Base-by-base conservation (phyloP, 2,329 filamentous ascomycete genomes). In the Aureobasidium sp. region DNA sequence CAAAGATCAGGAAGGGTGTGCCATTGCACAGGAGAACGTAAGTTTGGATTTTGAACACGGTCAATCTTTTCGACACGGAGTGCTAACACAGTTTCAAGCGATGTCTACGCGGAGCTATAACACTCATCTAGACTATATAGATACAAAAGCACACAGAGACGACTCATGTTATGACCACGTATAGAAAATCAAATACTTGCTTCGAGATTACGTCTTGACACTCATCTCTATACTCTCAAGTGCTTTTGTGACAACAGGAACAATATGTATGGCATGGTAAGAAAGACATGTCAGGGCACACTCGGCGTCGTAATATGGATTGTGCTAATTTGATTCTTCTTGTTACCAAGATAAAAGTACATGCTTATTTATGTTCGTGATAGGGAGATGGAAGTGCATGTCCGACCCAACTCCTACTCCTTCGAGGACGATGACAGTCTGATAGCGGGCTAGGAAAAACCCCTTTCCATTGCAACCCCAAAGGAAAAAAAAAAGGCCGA, bases 11-110 rank as follows among this genome's bases (percentile, higher is more conserved):
- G 55, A 69, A 55, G 17, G 64, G 66, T 56, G 56, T 66, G 53
- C 68, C 70, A 0, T 55, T 71, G 16, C 27, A 66, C 53, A 60
- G 67, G 44, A 57, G 67, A 57, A 69, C 62, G 65, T 67, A 53
- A 63, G 66, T 66, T 4, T 32, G 24, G 4, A 4, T 5, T 17
- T 17, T n/a, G n/a, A n/a, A n/a, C n/a, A n/a, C n/a, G n/a, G n/a
- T 5, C 4, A 12, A 10, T 34, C 14, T 11, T 14, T 30, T 6
- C 4, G 4, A 16, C 19, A 11, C 27, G 5, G 17, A 17, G 25
- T 49, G 16, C 53, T 57, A 24, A 53, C 47, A 16, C 21, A 12
- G 12, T 34, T 1, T 55, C 24, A 17, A 57, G 56, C 4, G 56
- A 58, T 55, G 58, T 59, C 2, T 59, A 59, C 40, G 47, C 58